Conservation (phyloP, 2,329 filamentous ascomycete genomes). For the Cladosporium sp. region DNA sequence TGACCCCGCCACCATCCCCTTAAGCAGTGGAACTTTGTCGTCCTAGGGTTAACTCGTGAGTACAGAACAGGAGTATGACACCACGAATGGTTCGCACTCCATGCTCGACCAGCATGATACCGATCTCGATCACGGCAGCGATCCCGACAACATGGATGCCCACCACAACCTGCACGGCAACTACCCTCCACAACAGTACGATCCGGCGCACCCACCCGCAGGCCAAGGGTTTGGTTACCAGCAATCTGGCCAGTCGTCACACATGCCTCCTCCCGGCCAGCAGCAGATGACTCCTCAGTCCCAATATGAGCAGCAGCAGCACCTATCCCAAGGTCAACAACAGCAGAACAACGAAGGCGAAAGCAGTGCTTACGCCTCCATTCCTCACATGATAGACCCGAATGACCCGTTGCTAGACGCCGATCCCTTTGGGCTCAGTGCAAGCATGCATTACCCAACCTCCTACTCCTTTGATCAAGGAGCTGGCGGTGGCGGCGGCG, state of each 20-base stretch:
- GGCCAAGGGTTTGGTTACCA: slow-evolving; percentile 14
- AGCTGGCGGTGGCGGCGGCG: neutral
- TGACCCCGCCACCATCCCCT: slow-evolving; percentile 47
- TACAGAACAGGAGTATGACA: slow-evolving; percentile 94
- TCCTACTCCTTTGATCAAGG: slow-evolving; percentile 53
- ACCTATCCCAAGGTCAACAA: neutral
- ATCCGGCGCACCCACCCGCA: slow-evolving; percentile 15
- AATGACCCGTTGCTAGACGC: slow-evolving; percentile 88
- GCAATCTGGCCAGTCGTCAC: slow-evolving; percentile 16
- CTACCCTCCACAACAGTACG: slow-evolving; percentile 26
- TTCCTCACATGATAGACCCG: slow-evolving; percentile 54
- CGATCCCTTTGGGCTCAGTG: slow-evolving; percentile 88
- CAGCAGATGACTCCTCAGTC: slow-evolving; percentile 14
- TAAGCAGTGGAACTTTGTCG: slow-evolving; percentile 55
- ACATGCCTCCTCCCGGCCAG: slow-evolving; percentile 22
- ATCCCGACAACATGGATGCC: slow-evolving; percentile 13
- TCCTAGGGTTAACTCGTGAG: slow-evolving; percentile 64
- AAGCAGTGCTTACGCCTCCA: slow-evolving; percentile 13
- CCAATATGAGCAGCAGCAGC: slow-evolving; percentile 13
- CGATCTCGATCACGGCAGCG: slow-evolving; percentile 24
- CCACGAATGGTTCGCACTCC: slow-evolving; percentile 47
- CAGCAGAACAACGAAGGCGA: slow-evolving; percentile 13
- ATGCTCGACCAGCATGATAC: slow-evolving; percentile 70
- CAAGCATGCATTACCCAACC: slow-evolving; percentile 91
- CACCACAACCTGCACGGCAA: slow-evolving; percentile 23